These are phyloP conservation scores for Leccinum incarnatum DNA, from an alignment of 768 basidiomycete species.

Conservation along the genomic window DNA sequence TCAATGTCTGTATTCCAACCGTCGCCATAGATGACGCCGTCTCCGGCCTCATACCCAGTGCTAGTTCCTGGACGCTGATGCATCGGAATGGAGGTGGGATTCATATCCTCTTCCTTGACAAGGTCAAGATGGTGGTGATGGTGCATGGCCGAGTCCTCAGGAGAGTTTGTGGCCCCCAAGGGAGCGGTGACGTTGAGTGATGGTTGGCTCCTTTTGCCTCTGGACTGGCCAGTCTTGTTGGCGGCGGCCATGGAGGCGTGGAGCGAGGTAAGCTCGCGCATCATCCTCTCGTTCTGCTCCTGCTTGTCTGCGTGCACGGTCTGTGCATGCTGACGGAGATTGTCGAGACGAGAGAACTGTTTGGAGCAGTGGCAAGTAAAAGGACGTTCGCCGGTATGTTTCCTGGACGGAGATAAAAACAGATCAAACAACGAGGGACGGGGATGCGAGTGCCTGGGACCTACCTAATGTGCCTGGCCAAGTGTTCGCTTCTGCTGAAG, in stretches of 20 bases:
- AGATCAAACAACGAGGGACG: slow-evolving; percentile 22
- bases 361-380: slow-evolving; percentile 96
- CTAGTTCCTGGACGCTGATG: slow-evolving; percentile 68
- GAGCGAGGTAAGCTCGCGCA: slow-evolving; percentile 81
- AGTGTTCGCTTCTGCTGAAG: slow-evolving; percentile 92
- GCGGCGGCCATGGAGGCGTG: slow-evolving; percentile 76
- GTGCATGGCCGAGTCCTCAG: slow-evolving; percentile 20
- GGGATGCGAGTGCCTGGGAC: slow-evolving; percentile 31
- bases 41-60: slow-evolving; percentile 65
- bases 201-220: slow-evolving; percentile 39
- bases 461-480: slow-evolving; percentile 93
- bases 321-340: slow-evolving; percentile 94
- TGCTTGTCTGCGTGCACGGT: slow-evolving; percentile 96
- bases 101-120: slow-evolving; percentile 45
- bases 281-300: slow-evolving; percentile 86
- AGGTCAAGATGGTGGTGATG: slow-evolving; percentile 18
- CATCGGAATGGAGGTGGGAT: slow-evolving; percentile 26
- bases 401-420: slow-evolving; percentile 49
- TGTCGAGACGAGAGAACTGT: slow-evolving; percentile 94
- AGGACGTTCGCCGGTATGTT: slow-evolving; percentile 97
- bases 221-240: slow-evolving; percentile 37
- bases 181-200: slow-evolving; percentile 9
- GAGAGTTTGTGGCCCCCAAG: not conserved
- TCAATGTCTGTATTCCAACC: slow-evolving; percentile 40
- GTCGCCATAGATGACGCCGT: slow-evolving; percentile 30